Evolutionary conservation across 73 alveolate genomes (phyloP).

Genomic region (Paramecium tetraurelia): DNA sequence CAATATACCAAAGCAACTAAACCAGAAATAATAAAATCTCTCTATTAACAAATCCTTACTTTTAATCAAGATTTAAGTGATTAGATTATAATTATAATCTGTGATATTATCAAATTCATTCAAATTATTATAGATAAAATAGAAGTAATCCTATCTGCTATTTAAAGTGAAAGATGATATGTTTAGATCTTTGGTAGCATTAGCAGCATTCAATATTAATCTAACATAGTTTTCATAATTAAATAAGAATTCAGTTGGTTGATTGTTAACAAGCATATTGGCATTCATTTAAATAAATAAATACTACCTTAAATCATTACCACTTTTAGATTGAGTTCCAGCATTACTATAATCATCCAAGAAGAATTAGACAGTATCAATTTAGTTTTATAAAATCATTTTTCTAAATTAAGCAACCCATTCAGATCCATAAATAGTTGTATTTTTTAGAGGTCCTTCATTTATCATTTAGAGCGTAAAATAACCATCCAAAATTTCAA

Average conservation of each 20-base stretch:
- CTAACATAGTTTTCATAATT: slow-evolving; percentile 35
- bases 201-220: neutral
- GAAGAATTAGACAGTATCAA: neutral
- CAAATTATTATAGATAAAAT: slow-evolving; percentile 34
- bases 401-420: neutral
- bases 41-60: neutral
- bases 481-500: slow-evolving; percentile 32
- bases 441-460: slow-evolving; percentile 22
- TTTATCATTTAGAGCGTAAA: neutral
- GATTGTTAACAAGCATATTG: neutral
- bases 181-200: neutral
- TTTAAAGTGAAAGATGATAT: neutral
- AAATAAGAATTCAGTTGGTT: neutral
- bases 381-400: neutral
- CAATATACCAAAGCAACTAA: slow-evolving; percentile 12
- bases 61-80: neutral
- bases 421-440: neutral
- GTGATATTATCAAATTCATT: neutral
- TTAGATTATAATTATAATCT: neutral
- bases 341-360: slow-evolving; percentile 3
- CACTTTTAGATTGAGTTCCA: neutral
- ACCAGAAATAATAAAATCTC: slow-evolving; percentile 32
- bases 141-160: slow-evolving; percentile 15
- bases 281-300: neutral
- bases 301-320: neutral